Evolutionary conservation across 2,329 filamentous ascomycete species (phyloP), one percentile per base, ranked within the genome.

Genomic region (Pseudogymnoascus sp.): DNA sequence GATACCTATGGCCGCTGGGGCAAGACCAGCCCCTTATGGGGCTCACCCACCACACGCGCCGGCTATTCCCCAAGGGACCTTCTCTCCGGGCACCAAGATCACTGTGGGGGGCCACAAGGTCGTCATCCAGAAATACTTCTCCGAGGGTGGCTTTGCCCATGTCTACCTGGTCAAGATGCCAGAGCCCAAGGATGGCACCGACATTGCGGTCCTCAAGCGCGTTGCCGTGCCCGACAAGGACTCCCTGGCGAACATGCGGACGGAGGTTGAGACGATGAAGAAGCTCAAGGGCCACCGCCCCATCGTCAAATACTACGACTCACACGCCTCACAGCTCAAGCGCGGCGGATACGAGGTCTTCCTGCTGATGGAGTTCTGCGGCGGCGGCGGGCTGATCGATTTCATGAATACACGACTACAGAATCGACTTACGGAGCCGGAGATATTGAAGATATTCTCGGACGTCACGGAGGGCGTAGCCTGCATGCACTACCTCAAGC

Each of bases 191-290:
- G 71, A 74, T 64, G 73, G 73, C 37, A 73, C 73, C n/a, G 72
- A 74, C 62, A 73, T 73, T 62, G 73, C 73, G 4, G 67, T 74
- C 6, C 64, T 74, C 64, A 74, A 99, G 82, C 84, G 94, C 73
- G 94, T 99, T 64, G 94, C 94, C 37, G 94, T 97, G 61, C 92
- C 94, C 33, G 94, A 99, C 77, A 97, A 96, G 81, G 90, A 96
- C 67, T 86, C 93, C 64, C 81, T 99, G 77, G 90, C 91, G 66
- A 92, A 90, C 76, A 97, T 99, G 94, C 87, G 94, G 75, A 97
- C 88, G 69, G 94, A 99, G 81, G 94, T 99, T 70, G 94, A 99
- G 79, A 99, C 94, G 12, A 99, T 99, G 94, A 99, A 99, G 86
- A 92, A 94, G 77, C 83, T 99, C 70, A 96, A 96, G 80, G 94